A percentile compares a stretch with the other conserved stretches of the same genome.
Evolutionary conservation across 306 rosid species (phyloP).

Genomic region (Lupinus albus): DNA sequence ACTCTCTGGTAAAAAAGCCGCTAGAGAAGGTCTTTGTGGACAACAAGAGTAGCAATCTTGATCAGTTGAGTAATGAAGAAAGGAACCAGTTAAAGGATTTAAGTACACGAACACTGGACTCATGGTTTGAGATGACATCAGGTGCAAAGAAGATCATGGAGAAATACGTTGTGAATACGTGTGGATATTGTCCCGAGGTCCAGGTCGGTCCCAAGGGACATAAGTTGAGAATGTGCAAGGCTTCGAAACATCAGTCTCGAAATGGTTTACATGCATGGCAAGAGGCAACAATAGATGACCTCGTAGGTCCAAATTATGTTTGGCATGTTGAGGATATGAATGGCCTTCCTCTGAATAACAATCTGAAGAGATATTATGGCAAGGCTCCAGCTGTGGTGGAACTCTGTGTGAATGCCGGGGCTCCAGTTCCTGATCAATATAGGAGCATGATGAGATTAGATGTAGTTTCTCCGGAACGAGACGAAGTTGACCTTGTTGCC

Average conservation of each 20-base stretch:
- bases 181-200: conserved; percentile 85
- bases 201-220: conserved; percentile 92
- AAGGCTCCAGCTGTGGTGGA: conserved; percentile 93
- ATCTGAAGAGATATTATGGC: conserved; percentile 82
- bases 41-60: conserved; percentile 37
- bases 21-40: conserved; percentile 38
- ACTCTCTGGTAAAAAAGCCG: conserved; percentile 29
- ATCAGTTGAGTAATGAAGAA: conserved; percentile 41
- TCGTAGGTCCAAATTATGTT: conserved; percentile 73
- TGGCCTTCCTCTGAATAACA: conserved; percentile 64
- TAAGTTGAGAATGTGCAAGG: conserved; percentile 86
- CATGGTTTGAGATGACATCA: conserved; percentile 75
- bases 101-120: conserved; percentile 54
- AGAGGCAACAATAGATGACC: conserved; percentile 72
- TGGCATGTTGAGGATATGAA: conserved; percentile 76
- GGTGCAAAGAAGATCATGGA: conserved; percentile 80
- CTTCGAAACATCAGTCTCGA: conserved; percentile 86
- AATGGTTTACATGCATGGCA: conserved; percentile 95
- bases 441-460: conserved; percentile 90
- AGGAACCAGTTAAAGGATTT: conserved; percentile 44
- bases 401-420: conserved; percentile 80
- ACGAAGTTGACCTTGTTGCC: conserved; percentile 78
- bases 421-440: conserved; percentile 66
- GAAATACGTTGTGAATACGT: conserved; percentile 66
- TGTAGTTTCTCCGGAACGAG: conserved; percentile 73